Evolutionary conservation across 768 basidiomycete genomes (phyloP).

Genomic region (Leccinum uliginosum): DNA sequence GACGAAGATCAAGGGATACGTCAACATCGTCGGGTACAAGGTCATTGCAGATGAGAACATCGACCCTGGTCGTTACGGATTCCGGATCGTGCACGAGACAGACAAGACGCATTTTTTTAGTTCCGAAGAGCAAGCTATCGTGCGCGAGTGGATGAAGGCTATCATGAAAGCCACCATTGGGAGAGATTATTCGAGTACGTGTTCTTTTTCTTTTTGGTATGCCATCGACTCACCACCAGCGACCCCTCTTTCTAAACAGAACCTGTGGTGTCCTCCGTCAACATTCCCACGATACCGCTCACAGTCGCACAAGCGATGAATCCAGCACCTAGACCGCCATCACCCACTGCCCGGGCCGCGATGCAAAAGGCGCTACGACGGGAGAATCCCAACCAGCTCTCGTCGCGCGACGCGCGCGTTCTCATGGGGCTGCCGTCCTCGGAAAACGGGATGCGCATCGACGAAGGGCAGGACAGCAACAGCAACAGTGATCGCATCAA

Average conservation of each 20-base stretch:
- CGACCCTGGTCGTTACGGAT: slow-evolving; percentile 90
- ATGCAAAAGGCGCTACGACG: slow-evolving; percentile 83
- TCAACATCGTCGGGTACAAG: slow-evolving; percentile 88
- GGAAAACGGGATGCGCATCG: slow-evolving; percentile 21
- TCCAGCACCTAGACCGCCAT: slow-evolving; percentile 91
- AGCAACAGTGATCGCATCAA: slow-evolving; percentile 39
- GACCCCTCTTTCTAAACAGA: slow-evolving; percentile 40
- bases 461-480: slow-evolving; percentile 26
- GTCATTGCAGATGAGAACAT: slow-evolving; percentile 90
- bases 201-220: not conserved
- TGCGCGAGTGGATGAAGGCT: slow-evolving; percentile 99
- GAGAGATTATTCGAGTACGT: slow-evolving; percentile 85
- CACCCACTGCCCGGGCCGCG: slow-evolving; percentile 80
- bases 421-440: slow-evolving; percentile 55
- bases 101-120: slow-evolving; percentile 91
- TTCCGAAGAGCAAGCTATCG: slow-evolving; percentile 75
- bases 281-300: slow-evolving; percentile 93
- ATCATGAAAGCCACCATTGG: slow-evolving; percentile 98
- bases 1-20: slow-evolving; percentile 93
- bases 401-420: slow-evolving; percentile 72
- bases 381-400: slow-evolving; percentile 81
- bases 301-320: slow-evolving; percentile 96
- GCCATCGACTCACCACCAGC: not conserved
- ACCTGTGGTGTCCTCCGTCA: slow-evolving; percentile 93
- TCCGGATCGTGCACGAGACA: slow-evolving; percentile 86